Base-by-base conservation (phyloP, 2,329 filamentous ascomycete species). In the Diaporthe australafricana region DNA sequence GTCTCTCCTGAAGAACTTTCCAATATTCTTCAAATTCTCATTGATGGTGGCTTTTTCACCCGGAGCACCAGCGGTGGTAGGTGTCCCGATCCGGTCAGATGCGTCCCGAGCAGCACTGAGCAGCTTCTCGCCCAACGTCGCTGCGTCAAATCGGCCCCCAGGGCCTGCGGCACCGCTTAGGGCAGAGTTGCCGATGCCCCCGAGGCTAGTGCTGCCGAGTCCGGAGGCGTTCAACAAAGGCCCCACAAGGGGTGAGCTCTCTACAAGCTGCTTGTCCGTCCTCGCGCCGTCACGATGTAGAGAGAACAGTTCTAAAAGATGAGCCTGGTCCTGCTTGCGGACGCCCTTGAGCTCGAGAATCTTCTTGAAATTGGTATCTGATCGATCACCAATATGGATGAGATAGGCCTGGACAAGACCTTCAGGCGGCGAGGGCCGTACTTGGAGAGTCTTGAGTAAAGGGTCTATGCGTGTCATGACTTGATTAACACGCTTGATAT, bases 401-500 rank as follows among this genome's bases (percentile, higher is more conserved):
- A 99, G 91, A 81, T 99, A 99, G 42, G 96, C 96, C 84, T 98
- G 96, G 0, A 99, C 95, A 4, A 99, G 89, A 2, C 94, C 96
- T 84, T 99, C 96, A 0, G 96, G 93, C 0, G 96, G 96, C 5
- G 93, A 94, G 2, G 95, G 91, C 35, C 94, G 94, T 60, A 99
- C 96, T 86, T 99, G 96, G 3, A 99, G 89, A 2, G 96, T 98
- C 83, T 99, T 99, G 77, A 99, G 92, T 27, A 99, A 89, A 0
- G 94, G 93, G 78, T 98, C 96, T 75, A 98, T 92, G 76, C 95
- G 94, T 72, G 91, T 90, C 87, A 98, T 96, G 78, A 90, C 92
- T 73, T 91, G 89, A 78, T 93, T 94, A 63, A 98, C 94, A 57
- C 96, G 92, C 83, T 97, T 97, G 76, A 94, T 88, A 80, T 96